Evolutionary conservation across 1,139 yeast species (phyloP), one percentile per base, ranked within the genome.

Genomic region (Yamadazyma dushanensis): DNA sequence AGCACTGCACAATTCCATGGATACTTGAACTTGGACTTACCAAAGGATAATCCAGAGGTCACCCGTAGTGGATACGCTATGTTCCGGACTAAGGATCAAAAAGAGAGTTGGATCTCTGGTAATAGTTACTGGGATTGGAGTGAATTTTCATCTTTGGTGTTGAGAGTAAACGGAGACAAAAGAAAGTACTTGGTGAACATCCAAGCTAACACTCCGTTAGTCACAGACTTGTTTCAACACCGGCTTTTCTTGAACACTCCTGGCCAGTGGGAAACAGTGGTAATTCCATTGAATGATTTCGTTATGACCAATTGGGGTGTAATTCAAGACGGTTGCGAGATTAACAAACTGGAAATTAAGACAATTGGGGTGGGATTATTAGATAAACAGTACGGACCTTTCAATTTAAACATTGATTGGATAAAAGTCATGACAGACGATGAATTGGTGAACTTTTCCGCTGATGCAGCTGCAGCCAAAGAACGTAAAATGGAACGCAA

Each of bases 251-350:
- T 86, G 42, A 77, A 80, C 47, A 74, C 70, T 26, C 89, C 90
- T 1, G 90, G 90, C 3, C 72, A 78, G 45, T 87, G 95, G 95
- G 95, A 87, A 54, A 83, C 88, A 1, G 88, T 86, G 23, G 77
- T 81, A 25, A 80, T 86, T 26, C 89, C 94, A 33, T 66, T 87
- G 38, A 73, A 79, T 46, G 90, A 83, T 52, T 85, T 87, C 59
- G 90, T 86, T 38, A 70, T 86, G 62, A 87, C 95, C 21, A 85
- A 84, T 53, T 80, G 87, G 75, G 95, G 95, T 8, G 78, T 76
- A 20, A 80, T 87, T 39, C 92, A 83, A 62, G 85, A 81, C 44
- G 80, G 80, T 16, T 59, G 66, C 38, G 75, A 69, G 44, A 53
- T 87, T 54, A 83, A 85, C 54, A 76, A 76, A 49, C 68, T 76